Evolutionary conservation across 208 protist species (phyloP).

Genomic region (Crithidia mellificae): DNA sequence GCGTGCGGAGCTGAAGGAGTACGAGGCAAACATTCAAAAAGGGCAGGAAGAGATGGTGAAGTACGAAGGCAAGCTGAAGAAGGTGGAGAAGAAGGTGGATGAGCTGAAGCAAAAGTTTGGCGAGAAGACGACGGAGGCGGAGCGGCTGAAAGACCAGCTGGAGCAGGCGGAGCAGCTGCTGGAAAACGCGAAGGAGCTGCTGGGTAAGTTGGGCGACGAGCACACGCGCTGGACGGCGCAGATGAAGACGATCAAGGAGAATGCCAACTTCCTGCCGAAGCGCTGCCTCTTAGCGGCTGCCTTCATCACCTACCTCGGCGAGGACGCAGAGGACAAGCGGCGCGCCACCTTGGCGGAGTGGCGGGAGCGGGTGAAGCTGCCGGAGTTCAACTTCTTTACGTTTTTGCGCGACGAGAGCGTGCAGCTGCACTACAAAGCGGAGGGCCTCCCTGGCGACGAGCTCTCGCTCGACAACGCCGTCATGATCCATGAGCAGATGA

Average conservation of each 20-base stretch:
- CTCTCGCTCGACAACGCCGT: slow-evolving; percentile 98
- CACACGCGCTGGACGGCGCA: slow-evolving; percentile 94
- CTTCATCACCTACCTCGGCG: slow-evolving; percentile 95
- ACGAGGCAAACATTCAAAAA: slow-evolving; percentile 80
- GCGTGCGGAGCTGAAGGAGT: slow-evolving; percentile 78
- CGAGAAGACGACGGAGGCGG: slow-evolving; percentile 94
- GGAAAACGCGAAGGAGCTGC: slow-evolving; percentile 87
- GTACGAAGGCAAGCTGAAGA: slow-evolving; percentile 84
- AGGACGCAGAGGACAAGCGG: slow-evolving; percentile 89
- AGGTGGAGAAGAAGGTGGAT: slow-evolving; percentile 94
- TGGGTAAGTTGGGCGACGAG: slow-evolving; percentile 95
- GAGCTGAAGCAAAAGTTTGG: slow-evolving; percentile 92
- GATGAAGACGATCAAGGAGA: slow-evolving; percentile 68
- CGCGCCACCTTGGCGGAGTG: slow-evolving; percentile 71
- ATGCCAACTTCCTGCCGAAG: slow-evolving; percentile 79
- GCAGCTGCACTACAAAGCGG: slow-evolving; percentile 94
- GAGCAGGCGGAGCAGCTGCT: slow-evolving; percentile 92
- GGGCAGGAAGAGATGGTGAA: slow-evolving; percentile 89
- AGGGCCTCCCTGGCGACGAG: slow-evolving; percentile 95
- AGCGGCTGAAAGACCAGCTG: slow-evolving; percentile 85
- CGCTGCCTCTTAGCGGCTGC: slow-evolving; percentile 87
- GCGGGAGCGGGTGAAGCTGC: slow-evolving; percentile 75
- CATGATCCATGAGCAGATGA: slow-evolving; percentile 91
- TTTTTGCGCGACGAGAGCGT: slow-evolving; percentile 96
- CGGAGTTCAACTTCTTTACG: slow-evolving; percentile 89